Base-by-base conservation (phyloP, 139 green algal species). In the Raphidocelis subcapitata region DNA sequence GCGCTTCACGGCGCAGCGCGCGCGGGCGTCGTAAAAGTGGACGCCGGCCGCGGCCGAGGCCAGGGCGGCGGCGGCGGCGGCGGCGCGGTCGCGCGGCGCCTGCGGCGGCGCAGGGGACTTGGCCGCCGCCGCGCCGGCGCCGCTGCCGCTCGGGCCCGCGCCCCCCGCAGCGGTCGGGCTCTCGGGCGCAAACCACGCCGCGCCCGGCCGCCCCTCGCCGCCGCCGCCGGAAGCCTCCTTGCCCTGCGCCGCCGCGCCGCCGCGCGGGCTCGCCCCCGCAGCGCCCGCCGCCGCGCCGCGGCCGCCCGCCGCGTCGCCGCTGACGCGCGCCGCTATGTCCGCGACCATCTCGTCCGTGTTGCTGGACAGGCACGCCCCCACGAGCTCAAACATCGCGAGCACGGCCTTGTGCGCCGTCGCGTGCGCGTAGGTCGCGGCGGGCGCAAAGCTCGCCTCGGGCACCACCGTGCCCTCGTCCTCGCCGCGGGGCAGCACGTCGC, bases 1-100 rank as follows among this genome's bases (percentile, higher is more conserved):
- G 1, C 83, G 77, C 47, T 83, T 83, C 36, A 96, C 76, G 1
- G 91, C 88, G 49, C 85, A 75, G 0, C 91, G 72, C 16, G 82
- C 79, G 3, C 91, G 73, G 2, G 91, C 85, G 66, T 96, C 91
- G 70, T 96, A 96, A 82, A 81, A 92, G 18, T 79, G 71, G 33
- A 84, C 46, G 3, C 12, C 26, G 51, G 12, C 41, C 29, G 54
- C 44, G 41, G 41, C 31, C 51, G 73, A 36, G 41, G 41, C 61
- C 32, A 5, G 2, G n/a, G 21, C 10, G 23, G 8, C 26, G 5
- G 16, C 5, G 20, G 56, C 37, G 41, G 18, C 37, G 26, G 32
- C 60, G 68, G 56, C n/a, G 56, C 68, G 10, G 41, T 49, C 41
- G 41, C 41, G 78, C 72, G 54, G 65, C 47, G 44, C 20, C 47